A percentile compares a stretch with the other conserved stretches of the same genome.
Conservation (phyloP, 2,329 filamentous ascomycete species). For the Epichloe festucae region DNA sequence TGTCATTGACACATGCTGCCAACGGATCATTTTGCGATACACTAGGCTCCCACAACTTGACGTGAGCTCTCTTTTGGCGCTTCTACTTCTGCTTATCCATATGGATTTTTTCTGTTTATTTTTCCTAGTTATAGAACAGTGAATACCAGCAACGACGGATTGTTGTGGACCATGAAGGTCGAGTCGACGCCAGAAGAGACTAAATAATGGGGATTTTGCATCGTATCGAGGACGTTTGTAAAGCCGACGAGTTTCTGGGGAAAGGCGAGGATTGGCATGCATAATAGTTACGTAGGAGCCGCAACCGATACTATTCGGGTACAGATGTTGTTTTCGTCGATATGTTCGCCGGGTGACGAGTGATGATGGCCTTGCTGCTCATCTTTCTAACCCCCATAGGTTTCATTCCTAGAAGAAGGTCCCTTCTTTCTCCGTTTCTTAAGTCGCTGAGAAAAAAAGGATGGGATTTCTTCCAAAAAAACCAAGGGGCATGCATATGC, state of each 20-base stretch:
- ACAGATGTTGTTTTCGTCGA: no score
- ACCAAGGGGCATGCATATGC: no score
- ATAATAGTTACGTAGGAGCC: neutral
- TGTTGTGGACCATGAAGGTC: neutral
- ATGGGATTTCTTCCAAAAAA: no score
- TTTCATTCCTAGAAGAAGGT: no score
- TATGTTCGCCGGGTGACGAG: no score
- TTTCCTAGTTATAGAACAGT: neutral
- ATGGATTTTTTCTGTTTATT: neutral
- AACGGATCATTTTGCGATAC: neutral
- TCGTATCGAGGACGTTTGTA: neutral
- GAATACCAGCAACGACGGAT: neutral
- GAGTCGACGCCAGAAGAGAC: neutral
- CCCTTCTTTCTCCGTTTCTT: no score
- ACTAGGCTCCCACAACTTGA: neutral
- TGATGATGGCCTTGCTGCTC: no score
- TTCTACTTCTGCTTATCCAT: neutral
- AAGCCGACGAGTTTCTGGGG: neutral
- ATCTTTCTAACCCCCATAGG: no score
- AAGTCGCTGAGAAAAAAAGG: no score
- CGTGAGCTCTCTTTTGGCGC: neutral
- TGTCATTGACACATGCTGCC: neutral
- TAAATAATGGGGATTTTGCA: neutral
- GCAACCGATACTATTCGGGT: neutral
- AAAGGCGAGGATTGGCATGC: neutral